Evolutionary conservation across 2,329 filamentous ascomycete genomes (phyloP).

Genomic region (Akanthomyces muscarius): DNA sequence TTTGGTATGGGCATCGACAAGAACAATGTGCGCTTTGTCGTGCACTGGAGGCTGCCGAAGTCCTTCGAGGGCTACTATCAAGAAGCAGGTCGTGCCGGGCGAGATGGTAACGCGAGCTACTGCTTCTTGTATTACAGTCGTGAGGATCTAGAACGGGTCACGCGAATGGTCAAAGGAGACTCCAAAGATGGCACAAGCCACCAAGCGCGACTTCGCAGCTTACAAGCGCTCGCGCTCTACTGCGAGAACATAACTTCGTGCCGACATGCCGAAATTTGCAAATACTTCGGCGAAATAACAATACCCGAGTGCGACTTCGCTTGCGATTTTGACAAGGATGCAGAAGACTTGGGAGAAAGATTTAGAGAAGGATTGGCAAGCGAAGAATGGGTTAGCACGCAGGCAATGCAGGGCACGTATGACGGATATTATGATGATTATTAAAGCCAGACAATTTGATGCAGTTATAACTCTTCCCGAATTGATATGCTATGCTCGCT

Average conservation of each 20-base stretch:
- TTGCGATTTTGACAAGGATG: constrained; percentile 75
- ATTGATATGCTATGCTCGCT: not conserved
- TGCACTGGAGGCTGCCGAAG: constrained; percentile 91
- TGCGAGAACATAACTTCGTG: constrained; percentile 74
- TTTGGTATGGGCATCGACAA: constrained; percentile 99
- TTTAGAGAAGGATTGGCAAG: constrained; percentile 54
- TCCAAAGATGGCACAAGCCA: constrained; percentile 39
- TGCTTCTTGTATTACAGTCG: constrained; percentile 90
- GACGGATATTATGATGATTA: constrained; percentile 51
- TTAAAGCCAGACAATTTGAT: not conserved
- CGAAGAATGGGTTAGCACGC: constrained; percentile 61
- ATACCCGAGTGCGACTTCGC: constrained; percentile 65
- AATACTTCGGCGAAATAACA: constrained; percentile 69
- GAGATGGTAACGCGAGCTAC: constrained; percentile 80
- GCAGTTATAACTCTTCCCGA: not conserved
- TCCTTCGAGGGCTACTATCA: constrained; percentile 96
- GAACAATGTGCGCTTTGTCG: constrained; percentile 87
- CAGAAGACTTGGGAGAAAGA: constrained; percentile 51
- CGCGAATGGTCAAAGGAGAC: constrained; percentile 49
- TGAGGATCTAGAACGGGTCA: constrained; percentile 76
- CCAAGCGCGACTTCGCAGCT: constrained; percentile 56
- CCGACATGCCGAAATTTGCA: constrained; percentile 69
- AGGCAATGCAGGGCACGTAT: constrained; percentile 55
- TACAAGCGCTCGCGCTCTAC: constrained; percentile 68
- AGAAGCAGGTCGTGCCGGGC: constrained; percentile 85